Evolutionary conservation across 257 asterid species (phyloP), one percentile per base, ranked within the genome.

Genomic region (Nicotiana benthamiana): DNA sequence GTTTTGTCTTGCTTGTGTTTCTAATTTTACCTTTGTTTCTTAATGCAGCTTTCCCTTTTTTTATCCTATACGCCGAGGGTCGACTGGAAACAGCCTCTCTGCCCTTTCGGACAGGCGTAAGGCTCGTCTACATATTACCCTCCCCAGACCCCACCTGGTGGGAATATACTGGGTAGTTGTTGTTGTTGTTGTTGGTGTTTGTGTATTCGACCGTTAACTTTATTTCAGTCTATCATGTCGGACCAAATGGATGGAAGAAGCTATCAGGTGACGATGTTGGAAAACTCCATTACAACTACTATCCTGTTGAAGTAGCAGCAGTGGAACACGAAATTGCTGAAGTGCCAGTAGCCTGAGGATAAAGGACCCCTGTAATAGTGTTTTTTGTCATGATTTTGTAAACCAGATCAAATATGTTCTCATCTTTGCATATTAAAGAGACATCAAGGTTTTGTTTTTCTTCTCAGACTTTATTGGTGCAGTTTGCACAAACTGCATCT

Each of bases 221-320:
- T 66, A 48, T 79, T 79, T 27, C 85, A 93, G 98, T 93, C 2
- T 94, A 94, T 88, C 97, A 93, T 56, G 97, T 93, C 5, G 97
- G 98, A 51, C 92, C 98, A 62, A 56, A 81, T 82, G 98, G 98
- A 79, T 94, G 98, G 98, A 92, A 84, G 36, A 93, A 91, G 93
- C 88, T 93, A 7, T 90, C 97, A 0, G 98, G 98, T 0, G 99
- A 95, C 64, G 97, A 95, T 84, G 99, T 95, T 79, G 97, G 99
- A 70, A 97, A 93, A 61, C 94, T 93, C 60, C 96, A 95, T 84
- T 93, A 95, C 88, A 16, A 82, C 20, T 92, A 92, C 89, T 85
- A 87, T 74, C 98, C 97, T 0, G 97, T 89, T 0, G 96, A 93
- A 85, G 88, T 93, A 8, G 80, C 88, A 15, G 51, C 90, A 2